Base-by-base conservation (phyloP, 2,329 filamentous ascomycete species). In the Aspergillus bombycis region DNA sequence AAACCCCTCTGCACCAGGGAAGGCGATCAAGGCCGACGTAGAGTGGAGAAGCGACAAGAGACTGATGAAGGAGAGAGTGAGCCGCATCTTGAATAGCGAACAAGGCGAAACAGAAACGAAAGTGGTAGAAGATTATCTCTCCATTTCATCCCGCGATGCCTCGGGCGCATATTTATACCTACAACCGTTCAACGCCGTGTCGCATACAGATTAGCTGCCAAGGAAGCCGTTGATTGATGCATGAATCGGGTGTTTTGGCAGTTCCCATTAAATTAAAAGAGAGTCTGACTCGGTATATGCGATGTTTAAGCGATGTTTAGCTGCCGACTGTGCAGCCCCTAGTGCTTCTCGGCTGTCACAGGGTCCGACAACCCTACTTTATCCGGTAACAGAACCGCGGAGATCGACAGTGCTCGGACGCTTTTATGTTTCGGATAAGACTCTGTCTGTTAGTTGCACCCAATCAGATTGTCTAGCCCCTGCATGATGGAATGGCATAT, bases 1-100 rank as follows among this genome's bases (percentile, higher is more conserved):
- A 64, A 84, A 83, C 12, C 82, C 82, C 72, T 84, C 82, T 11
- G 83, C 83, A 23, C 82, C 82, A 3, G 82, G 82, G 67, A 85
- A 85, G 45, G 83, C 82, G 34, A 70, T 56, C 23, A 74, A 67
- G 36, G 70, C 71, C 12, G 62, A 64, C 10, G 62, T 59, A 23
- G 65, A 43, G 2, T 28, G 60, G 16, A 53, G 32, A 58, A 73
- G 61, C 11, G 54, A 52, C 12, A 64, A 32, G 21, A 67, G 23
- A 28, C 50, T 46, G 36, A 60, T 19, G 12, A 68, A 41, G 19
- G 60, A 23, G 28, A 23, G 30, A 9, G 36, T 46, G 28, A 57
- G 52, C 34, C 60, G 45, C 65, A 67, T 65, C 8, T 60, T 63
- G 55, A 16, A 7, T 2, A 50, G 26, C 4, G 7, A 19, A 14